A percentile compares a stretch with the other conserved stretches of the same genome.
Evolutionary conservation across 495 filamentous ascomycete genomes (phyloP).

Genomic region (Jackrogersella multiformis): DNA sequence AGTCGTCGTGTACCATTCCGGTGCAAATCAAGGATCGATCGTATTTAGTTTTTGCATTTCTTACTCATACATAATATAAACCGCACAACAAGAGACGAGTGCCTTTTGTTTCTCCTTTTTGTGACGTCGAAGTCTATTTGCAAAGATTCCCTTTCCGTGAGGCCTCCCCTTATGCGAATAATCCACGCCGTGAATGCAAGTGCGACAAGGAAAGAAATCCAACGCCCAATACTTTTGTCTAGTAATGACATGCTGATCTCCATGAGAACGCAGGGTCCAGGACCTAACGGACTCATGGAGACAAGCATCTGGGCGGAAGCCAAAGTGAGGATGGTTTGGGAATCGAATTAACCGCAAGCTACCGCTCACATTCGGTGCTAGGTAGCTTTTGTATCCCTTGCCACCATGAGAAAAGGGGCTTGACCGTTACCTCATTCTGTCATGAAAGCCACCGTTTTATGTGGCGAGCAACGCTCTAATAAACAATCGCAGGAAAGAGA

Average conservation of each 20-base stretch:
- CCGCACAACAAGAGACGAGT: constrained; percentile 4
- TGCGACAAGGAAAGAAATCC: constrained; percentile 41
- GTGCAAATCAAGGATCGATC: constrained; percentile 10
- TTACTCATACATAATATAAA: constrained; percentile 43
- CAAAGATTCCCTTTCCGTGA: constrained; percentile 37
- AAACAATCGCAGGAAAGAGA: constrained; percentile 17
- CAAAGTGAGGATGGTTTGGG: constrained; percentile 7
- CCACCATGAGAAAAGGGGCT: constrained; percentile 7
- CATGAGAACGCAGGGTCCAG: background rate
- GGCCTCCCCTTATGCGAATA: constrained; percentile 42
- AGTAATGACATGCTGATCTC: constrained; percentile 25
- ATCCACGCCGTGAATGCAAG: constrained; percentile 45
- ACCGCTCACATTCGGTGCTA: background rate
- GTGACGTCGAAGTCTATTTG: constrained; percentile 46
- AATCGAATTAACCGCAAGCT: constrained; percentile 2
- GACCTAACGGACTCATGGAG: constrained; percentile 5
- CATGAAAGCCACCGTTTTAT: constrained; percentile 8
- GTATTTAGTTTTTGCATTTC: constrained; percentile 25
- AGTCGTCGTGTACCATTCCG: background rate
- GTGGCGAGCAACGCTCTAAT: constrained; percentile 10
- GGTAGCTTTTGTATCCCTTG: background rate
- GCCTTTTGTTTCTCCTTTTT: constrained; percentile 44
- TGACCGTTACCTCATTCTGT: background rate
- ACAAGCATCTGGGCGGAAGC: constrained; percentile 6
- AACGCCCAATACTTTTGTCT: constrained; percentile 42